Evolutionary conservation across 805 yeast species (phyloP), one percentile per base, ranked within the genome.

Genomic region (Isabelozyma heimii): DNA sequence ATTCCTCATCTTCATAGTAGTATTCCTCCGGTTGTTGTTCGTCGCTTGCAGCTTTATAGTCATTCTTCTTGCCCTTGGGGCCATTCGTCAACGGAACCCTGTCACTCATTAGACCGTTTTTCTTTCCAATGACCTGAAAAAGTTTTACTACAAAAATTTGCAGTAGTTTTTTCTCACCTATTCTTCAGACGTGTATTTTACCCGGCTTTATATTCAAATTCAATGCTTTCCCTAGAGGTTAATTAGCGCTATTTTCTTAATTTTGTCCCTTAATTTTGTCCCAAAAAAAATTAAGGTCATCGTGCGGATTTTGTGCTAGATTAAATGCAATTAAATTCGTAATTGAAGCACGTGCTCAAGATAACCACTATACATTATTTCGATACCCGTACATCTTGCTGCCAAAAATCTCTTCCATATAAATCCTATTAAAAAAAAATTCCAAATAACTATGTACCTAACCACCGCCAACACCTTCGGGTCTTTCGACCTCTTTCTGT

Each of bases 401-500:
- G 10, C 10, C 35, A 30, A 10, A 9, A 30, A 30, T 4, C 10
- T 30, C 35, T 30, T 4, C 35, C 35, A 8, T 10, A 4, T 30
- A 30, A 8, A 30, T 27, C 35, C 35, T 20, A 20, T n/a, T n/a
- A 30, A 14, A 37, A 37, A 6, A 12, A 37, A 16, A 37, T 14
- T 8, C 12, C 16, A n/a, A 37, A 37, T 5, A 37, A 9, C 20
- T 33, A 33, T 4, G 4, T 33, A 37, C 14, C 54, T 59, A 73
- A 44, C 79, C 79, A 14, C 79, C 77, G n/a, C 76, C 76, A 28
- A 59, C 72, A 26, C 76, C 77, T 48, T 70, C 77, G 3, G 75
- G 73, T 20, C 78, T 63, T 47, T 60, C 69, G 5, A 55, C 70
- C 60, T 89, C 96, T 51, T 75, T 83, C 55, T 86, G 87, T 5